Evolutionary conservation across 108 stramenopile species (phyloP), one percentile per base, ranked within the genome.

Genomic region (Discostella pseudostelligera): DNA sequence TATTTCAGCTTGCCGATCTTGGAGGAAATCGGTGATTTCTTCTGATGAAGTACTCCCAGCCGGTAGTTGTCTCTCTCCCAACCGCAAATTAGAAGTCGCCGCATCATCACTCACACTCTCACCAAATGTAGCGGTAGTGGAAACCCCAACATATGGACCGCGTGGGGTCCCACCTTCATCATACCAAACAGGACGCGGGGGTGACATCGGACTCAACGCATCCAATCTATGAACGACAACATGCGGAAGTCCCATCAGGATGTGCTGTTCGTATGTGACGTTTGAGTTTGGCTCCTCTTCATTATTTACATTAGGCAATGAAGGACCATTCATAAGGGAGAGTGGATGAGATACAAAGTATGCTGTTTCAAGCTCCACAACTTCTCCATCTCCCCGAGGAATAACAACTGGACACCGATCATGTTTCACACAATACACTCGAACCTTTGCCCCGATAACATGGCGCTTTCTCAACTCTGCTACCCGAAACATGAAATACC

Each of bases 161-260:
- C 81, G 88, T 10, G 72, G 47, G 36, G 54, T 17, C 47, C 84
- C 85, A 1, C 56, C 36, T 28, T 82, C 84, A 59, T 94, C 93
- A 72, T 79, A 94, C 93, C 93, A 94, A 0, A 61, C 39, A 5
- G 73, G 55, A 10, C 63, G 53, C 21, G 87, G 78, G 11, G 89
- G 88, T 36, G 87, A 46, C 65, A 99, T 67, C 9, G 97, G 96
- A 25, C 94, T 96, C 29, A 68, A 62, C 14, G 65, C 36, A 72
- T 99, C 96, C 60, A 99, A 74, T 5, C 88, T 81, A 64, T 99
- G 98, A 10, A 97, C 96, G 28, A 99, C 83, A 22, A 92, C 84
- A 62, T 96, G 93, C 0, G 98, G 98, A 24, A 99, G 66, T 14
- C 91, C 86, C 92, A 99, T 95, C 65, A 97, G 75, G 35, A 99